Evolutionary conservation across 2,329 filamentous ascomycete genomes (phyloP), one percentile per base, ranked within the genome.

Genomic region (Xylaria sp.): DNA sequence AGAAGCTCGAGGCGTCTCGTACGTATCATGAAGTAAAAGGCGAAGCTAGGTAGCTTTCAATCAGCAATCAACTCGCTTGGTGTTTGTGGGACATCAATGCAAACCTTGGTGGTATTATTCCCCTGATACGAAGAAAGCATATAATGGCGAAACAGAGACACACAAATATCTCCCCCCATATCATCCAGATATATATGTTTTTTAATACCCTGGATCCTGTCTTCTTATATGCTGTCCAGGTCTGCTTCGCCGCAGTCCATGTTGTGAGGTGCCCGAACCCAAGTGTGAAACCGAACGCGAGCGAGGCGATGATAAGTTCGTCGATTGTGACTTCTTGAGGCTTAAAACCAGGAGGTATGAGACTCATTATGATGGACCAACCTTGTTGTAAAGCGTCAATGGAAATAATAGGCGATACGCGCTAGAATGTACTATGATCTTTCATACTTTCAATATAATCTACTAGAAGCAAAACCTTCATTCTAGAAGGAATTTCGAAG

Each of bases 111-210:
- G 63, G 67, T 50, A 76, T 72, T 8, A 70, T 29, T 23, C 62
- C 59, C 2, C 47, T 65, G 12, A 76, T 55, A 63, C 75, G 65
- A 12, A 76, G 32, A 51, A 70, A 75, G 53, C 74, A 75, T 32
- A 84, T 78, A 27, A 83, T 68, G 5, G 78, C 80, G 75, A 85
- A 85, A 9, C 78, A 69, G 12, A 83, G 75, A 12, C 81, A 84
- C 3, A 82, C 81, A 1, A 78, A 1, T 3, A 85, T 77, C 71
- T 85, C 84, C 32, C 80, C 60, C 84, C 84, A 85, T 63, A 85
- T 81, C 81, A 85, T 81, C 78, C 81, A 82, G 0, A 85, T 78
- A 67, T 85, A 85, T 0, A 79, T 75, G 68, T 82, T 84, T 16
- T 74, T 78, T 71, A 65, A 57, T 64, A 79, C 72, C 74, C 78